Evolutionary conservation across 1,284 basidiomycete species (phyloP).

Genomic region (Hymenochaete sp.): DNA sequence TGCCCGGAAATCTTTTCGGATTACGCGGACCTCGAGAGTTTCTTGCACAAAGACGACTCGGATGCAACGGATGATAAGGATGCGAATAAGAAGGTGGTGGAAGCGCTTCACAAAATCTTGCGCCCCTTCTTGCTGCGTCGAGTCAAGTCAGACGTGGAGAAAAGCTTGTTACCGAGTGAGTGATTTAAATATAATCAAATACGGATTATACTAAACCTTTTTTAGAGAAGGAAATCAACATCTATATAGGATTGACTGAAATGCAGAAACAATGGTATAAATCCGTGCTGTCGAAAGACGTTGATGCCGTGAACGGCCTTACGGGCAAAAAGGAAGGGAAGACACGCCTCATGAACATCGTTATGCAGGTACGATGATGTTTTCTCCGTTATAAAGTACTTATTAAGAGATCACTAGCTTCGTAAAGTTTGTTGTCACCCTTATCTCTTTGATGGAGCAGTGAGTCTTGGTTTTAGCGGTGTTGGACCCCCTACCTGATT

Average conservation of each 20-base stretch:
- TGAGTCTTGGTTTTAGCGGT: conserved; percentile 27
- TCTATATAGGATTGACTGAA: conserved; percentile 95
- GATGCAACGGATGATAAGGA: conserved; percentile 74
- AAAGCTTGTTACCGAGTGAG: conserved; percentile 85
- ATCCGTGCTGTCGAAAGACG: conserved; percentile 95
- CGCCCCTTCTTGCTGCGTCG: conserved; percentile 90
- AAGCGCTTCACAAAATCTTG: conserved; percentile 95
- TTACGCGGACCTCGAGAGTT: conserved; percentile 66
- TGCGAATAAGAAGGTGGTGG: conserved; percentile 87
- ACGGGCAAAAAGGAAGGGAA: conserved; percentile 99
- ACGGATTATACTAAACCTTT: conserved; percentile 3
- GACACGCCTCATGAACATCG: conserved; percentile 96
- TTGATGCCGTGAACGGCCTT: conserved; percentile 93
- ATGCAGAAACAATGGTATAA: conserved; percentile 99
- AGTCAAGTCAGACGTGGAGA: conserved; percentile 97
- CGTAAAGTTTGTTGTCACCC: conserved; percentile 66
- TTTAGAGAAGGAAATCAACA: conserved; percentile 96
- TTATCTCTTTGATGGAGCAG: conserved; percentile 81
- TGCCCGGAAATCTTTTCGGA: conserved; percentile 78
- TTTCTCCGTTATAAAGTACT: background rate
- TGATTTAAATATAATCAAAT: conserved; percentile 8
- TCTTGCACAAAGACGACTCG: conserved; percentile 74
- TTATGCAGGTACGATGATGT: conserved; percentile 76
- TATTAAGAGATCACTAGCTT: background rate
- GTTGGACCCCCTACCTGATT: background rate